Percentiles rank a stretch among this genome's conserved stretches.
Conservation (phyloP, 2,329 filamentous ascomycete species). For the Aureobasidium leucospermi region DNA sequence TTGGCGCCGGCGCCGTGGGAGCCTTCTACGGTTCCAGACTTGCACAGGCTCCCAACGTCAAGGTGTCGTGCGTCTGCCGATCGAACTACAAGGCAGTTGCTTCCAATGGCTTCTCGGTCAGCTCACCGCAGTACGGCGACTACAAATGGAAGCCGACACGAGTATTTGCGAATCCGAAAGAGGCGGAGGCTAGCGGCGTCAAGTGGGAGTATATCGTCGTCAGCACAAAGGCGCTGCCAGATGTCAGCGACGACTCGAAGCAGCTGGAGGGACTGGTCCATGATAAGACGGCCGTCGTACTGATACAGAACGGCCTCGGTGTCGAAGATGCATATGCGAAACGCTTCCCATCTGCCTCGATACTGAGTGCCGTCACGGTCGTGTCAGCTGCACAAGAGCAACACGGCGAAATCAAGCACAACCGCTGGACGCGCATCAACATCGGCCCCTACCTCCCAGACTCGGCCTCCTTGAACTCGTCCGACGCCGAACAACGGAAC, state of each 20-base stretch:
- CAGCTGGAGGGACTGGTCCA: conserved; percentile 55
- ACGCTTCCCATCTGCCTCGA: conserved; percentile 53
- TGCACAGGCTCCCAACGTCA: too few species aligned
- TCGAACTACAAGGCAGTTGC: too few species aligned
- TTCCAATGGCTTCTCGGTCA: conserved; percentile 31
- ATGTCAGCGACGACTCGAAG: conserved; percentile 54
- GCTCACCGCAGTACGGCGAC: conserved; percentile 60
- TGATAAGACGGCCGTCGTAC: conserved; percentile 50
- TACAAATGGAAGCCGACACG: conserved; percentile 56
- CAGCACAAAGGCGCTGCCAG: conserved; percentile 63
- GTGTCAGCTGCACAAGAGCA: conserved; percentile 59
- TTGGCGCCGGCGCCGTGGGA: too few species aligned
- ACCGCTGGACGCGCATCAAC: conserved; percentile 66
- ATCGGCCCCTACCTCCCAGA: conserved; percentile 58
- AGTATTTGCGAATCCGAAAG: conserved; percentile 55
- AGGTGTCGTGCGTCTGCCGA: too few species aligned
- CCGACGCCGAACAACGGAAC: conserved; percentile 38
- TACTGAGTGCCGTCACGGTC: conserved; percentile 63
- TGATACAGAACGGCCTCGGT: conserved; percentile 66
- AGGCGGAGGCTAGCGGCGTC: conserved; percentile 41
- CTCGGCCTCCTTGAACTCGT: conserved; percentile 24
- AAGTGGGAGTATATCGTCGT: conserved; percentile 61
- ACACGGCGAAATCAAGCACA: conserved; percentile 59
- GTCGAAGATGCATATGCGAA: conserved; percentile 59
- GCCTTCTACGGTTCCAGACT: too few species aligned